These are phyloP conservation scores for Paradendryphiella salina DNA, from an alignment of 2,329 filamentous ascomycete genomes.

Conservation along the genomic window DNA sequence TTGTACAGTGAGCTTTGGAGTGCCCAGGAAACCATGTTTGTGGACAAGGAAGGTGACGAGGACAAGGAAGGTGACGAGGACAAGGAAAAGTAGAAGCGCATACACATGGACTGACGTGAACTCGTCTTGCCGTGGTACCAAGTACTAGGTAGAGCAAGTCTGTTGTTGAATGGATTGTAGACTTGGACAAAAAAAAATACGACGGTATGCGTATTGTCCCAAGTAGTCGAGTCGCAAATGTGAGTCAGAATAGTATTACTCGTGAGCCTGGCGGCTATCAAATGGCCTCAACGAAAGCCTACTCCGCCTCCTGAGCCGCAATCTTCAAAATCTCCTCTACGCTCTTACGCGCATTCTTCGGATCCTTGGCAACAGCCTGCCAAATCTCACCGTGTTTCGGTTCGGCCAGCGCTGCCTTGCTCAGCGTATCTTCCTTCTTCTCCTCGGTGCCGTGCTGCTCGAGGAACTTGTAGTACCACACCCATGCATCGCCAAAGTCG, in stretches of 20 bases:
- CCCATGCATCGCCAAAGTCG: constrained; percentile 91
- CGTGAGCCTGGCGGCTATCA: no score
- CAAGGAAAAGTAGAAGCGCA: neutral
- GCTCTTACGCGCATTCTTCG: constrained; percentile 72
- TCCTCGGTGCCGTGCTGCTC: constrained; percentile 91
- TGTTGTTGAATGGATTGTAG: no score
- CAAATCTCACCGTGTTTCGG: constrained; percentile 92
- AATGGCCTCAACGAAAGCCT: neutral
- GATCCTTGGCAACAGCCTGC: constrained; percentile 84
- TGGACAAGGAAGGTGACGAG: constrained; percentile 16
- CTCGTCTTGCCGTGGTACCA: no score
- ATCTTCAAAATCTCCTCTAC: constrained; percentile 82
- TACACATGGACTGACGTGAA: no score
- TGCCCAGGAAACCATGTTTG: constrained; percentile 50
- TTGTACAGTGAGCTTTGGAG: constrained; percentile 92
- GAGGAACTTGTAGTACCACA: constrained; percentile 96
- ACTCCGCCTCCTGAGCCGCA: constrained; percentile 65
- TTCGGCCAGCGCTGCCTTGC: constrained; percentile 79
- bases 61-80: neutral
- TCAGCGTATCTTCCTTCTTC: constrained; percentile 82
- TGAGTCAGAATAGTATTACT: no score
- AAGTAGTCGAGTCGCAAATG: no score
- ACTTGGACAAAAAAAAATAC: no score
- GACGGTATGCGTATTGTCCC: no score
- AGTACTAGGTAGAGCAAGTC: no score